These are phyloP conservation scores for Malassezia yamatoensis DNA, from an alignment of 1,284 basidiomycete species.

Conservation along the genomic window DNA sequence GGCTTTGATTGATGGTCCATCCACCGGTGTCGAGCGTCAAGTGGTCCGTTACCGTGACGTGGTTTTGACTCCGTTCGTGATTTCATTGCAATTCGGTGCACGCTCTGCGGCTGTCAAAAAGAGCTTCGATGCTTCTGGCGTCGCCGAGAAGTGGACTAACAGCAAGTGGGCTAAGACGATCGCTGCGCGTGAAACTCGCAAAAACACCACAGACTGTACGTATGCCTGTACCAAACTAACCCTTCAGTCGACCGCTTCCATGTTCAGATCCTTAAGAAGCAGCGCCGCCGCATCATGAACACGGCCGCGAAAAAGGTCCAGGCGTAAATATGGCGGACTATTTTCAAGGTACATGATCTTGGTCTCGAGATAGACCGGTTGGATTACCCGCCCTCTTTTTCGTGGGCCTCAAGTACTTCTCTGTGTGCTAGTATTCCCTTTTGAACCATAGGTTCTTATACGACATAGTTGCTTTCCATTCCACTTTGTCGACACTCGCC, in stretches of 20 bases:
- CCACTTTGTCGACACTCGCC: too few relatives aligned
- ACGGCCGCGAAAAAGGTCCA: constrained; percentile 37
- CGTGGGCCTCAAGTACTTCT: constrained; percentile 4
- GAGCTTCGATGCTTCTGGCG: constrained; percentile 69
- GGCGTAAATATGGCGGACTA: constrained; percentile 22
- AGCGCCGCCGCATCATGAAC: constrained; percentile 50
- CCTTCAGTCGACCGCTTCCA: constrained; percentile 62
- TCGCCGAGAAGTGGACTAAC: constrained; percentile 63
- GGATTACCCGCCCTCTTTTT: neutral
- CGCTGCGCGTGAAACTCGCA: constrained; percentile 64
- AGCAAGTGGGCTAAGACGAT: constrained; percentile 87
- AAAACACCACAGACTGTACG: constrained; percentile 65
- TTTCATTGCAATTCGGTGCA: constrained; percentile 79
- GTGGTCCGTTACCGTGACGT: constrained; percentile 82
- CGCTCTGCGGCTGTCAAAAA: constrained; percentile 74
- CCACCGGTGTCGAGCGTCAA: constrained; percentile 82
- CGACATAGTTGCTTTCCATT: neutral
- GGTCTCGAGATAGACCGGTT: too few relatives aligned
- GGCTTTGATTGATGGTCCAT: constrained; percentile 92
- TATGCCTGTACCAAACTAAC: constrained; percentile 5
- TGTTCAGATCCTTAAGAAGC: constrained; percentile 54
- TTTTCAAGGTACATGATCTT: neutral
- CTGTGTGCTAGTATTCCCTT: constrained; percentile 20
- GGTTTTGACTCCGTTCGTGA: constrained; percentile 74
- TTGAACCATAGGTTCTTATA: constrained; percentile 17